These are phyloP conservation scores for Macrolepiota fuliginosa DNA, from an alignment of 768 basidiomycete species.

Conservation along the genomic window DNA sequence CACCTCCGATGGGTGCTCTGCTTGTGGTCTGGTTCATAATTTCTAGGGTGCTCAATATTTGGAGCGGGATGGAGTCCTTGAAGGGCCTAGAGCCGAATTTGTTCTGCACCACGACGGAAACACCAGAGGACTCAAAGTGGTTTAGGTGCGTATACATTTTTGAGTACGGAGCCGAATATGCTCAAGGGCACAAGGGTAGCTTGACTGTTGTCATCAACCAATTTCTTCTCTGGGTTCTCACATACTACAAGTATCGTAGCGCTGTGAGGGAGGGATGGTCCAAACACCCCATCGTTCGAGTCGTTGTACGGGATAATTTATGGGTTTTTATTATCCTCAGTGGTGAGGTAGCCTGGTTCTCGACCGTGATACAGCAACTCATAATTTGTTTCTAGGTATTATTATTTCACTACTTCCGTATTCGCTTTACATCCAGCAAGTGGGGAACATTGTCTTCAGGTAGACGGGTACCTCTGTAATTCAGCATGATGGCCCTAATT, in stretches of 20 bases:
- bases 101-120: background rate
- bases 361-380: no score
- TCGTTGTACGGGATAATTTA: background rate
- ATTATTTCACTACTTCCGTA: background rate
- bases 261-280: background rate
- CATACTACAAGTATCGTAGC: background rate
- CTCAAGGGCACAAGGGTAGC: background rate
- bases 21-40: background rate
- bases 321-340: background rate
- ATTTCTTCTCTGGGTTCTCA: background rate
- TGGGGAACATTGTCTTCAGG: background rate
- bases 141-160: background rate
- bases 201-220: background rate
- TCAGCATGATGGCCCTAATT: background rate
- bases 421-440: background rate
- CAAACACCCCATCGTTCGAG: background rate
- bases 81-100: background rate
- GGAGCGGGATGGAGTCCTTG: background rate
- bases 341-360: background rate
- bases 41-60: background rate
- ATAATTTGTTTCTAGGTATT: background rate
- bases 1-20: background rate
- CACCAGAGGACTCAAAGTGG: background rate
- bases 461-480: background rate
- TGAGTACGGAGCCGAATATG: background rate